A percentile compares a stretch with the other conserved stretches of the same genome.
Conservation (phyloP, 2,329 filamentous ascomycete genomes). For the Didymella keratinophila region DNA sequence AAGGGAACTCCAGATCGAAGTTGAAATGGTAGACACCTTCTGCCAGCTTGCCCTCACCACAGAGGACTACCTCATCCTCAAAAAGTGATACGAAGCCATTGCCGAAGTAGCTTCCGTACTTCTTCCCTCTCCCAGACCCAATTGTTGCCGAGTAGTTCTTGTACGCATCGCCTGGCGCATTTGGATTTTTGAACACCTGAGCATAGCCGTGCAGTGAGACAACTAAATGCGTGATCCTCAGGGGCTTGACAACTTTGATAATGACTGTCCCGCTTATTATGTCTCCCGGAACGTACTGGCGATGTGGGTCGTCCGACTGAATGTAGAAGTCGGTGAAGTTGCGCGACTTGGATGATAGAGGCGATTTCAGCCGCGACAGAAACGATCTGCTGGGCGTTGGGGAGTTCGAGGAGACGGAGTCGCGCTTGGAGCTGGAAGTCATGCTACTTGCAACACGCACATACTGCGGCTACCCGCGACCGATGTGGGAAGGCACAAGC, state of each 20-base stretch:
- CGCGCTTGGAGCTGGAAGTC: constrained; percentile 50
- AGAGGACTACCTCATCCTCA: constrained; percentile 81
- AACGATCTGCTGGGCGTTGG: constrained; percentile 47
- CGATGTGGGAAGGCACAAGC: constrained; percentile 22
- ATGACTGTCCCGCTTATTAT: constrained; percentile 76
- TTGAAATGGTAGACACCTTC: constrained; percentile 81
- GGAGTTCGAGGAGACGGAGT: constrained; percentile 40
- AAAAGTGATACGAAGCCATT: constrained; percentile 83
- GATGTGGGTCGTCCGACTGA: constrained; percentile 77
- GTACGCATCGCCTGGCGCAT: constrained; percentile 64
- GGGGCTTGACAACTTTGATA: constrained; percentile 74
- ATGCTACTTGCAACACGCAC: constrained; percentile 49
- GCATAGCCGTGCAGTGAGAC: constrained; percentile 81
- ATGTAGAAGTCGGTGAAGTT: constrained; percentile 81
- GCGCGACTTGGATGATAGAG: constrained; percentile 64
- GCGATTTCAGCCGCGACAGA: constrained; percentile 64
- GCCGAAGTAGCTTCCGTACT: constrained; percentile 67
- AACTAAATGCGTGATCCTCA: constrained; percentile 80
- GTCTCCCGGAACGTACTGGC: constrained; percentile 78
- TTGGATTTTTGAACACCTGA: constrained; percentile 76
- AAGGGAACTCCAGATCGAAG: constrained; percentile 75
- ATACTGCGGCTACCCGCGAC: constrained; percentile 50
- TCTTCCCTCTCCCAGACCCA: constrained; percentile 63
- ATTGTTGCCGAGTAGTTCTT: constrained; percentile 59
- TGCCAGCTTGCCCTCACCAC: constrained; percentile 77